phyloP scores from a whole-genome alignment of 2,329 filamentous ascomycete species.

The Epichloe gansuensis region DNA sequence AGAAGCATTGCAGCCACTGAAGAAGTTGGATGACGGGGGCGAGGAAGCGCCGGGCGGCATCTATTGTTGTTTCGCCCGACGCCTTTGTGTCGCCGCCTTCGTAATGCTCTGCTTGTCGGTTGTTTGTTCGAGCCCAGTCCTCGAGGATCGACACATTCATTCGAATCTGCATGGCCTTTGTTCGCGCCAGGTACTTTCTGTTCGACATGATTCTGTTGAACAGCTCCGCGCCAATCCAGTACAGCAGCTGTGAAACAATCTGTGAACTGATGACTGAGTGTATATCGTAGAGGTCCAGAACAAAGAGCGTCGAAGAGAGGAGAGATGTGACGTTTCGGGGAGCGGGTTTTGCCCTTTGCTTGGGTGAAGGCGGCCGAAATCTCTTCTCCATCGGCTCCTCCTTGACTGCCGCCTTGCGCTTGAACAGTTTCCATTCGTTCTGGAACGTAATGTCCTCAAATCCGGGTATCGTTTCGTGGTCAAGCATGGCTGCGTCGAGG shows the following conservation, averaged over 20 bases:
- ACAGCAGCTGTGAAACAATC: conserved; percentile 81
- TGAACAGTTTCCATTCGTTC: conserved; percentile 97
- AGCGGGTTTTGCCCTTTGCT: conserved; percentile 79
- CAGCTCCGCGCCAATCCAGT: conserved; percentile 90
- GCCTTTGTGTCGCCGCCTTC: conserved; percentile 80
- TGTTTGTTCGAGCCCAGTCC: conserved; percentile 91
- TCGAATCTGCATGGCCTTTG: conserved; percentile 98
- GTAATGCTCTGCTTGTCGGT: conserved; percentile 87
- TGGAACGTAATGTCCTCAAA: conserved; percentile 96
- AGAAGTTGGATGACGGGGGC: conserved; percentile 85
- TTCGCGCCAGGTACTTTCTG: conserved; percentile 82
- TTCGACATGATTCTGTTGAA: conserved; percentile 98
- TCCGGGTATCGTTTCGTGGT: conserved; percentile 94
- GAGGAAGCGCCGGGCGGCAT: conserved; percentile 71
- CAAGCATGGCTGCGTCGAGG: conserved; percentile 82
- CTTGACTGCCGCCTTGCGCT: conserved; percentile 79
- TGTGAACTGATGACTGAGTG: conserved; percentile 93
- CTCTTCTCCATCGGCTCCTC: conserved; percentile 83
- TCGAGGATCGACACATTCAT: conserved; percentile 96
- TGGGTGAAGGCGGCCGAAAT: conserved; percentile 84
- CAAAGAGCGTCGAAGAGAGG: conserved; percentile 89
- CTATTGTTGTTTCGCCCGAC: conserved; percentile 75
- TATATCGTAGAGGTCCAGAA: conserved; percentile 96
- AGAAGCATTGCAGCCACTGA: conserved; percentile 97
- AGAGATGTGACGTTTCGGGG: conserved; percentile 93